A percentile compares a stretch with the other conserved stretches of the same genome.
Evolutionary conservation across 768 basidiomycete genomes (phyloP).

Genomic region (Macrolepiota albuminosa): DNA sequence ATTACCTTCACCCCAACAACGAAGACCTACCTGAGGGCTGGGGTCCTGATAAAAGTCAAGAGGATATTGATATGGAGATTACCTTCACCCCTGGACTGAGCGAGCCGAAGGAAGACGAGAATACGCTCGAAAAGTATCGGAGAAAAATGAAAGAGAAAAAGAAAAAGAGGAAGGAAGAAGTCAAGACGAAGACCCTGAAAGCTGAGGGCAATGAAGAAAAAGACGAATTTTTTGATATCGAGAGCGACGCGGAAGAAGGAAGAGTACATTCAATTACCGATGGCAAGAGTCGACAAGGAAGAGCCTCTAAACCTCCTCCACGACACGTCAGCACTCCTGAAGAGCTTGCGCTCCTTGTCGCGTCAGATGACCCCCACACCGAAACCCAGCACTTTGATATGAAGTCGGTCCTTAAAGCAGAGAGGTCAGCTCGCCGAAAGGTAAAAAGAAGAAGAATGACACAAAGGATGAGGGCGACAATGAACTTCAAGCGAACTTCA

Average conservation of each 20-base stretch:
- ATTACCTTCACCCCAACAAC: constrained; percentile 87
- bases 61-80: constrained; percentile 86
- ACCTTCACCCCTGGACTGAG: constrained; percentile 88
- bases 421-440: constrained; percentile 54
- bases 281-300: constrained; percentile 12
- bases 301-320: constrained; percentile 10
- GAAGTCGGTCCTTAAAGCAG: constrained; percentile 82
- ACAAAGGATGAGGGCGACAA: constrained; percentile 39
- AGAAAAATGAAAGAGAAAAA: constrained; percentile 87
- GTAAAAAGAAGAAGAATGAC: constrained; percentile 38
- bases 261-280: constrained; percentile 7
- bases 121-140: constrained; percentile 85
- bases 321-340: constrained; percentile 49
- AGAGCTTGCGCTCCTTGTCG: constrained; percentile 60
- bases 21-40: constrained; percentile 83
- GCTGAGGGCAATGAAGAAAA: constrained; percentile 18
- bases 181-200: constrained; percentile 32
- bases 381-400: constrained; percentile 85
- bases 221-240: constrained; percentile 80
- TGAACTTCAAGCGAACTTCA: constrained; percentile 78
- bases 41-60: constrained; percentile 45
- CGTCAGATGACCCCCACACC: constrained; percentile 46
- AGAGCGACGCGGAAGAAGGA: constrained; percentile 34
- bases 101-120: constrained; percentile 56
- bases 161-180: constrained; percentile 71